These are phyloP conservation scores for Brachypodium distachyon DNA, from an alignment of 202 grass and related monocot genomes.

Conservation along the genomic window DNA sequence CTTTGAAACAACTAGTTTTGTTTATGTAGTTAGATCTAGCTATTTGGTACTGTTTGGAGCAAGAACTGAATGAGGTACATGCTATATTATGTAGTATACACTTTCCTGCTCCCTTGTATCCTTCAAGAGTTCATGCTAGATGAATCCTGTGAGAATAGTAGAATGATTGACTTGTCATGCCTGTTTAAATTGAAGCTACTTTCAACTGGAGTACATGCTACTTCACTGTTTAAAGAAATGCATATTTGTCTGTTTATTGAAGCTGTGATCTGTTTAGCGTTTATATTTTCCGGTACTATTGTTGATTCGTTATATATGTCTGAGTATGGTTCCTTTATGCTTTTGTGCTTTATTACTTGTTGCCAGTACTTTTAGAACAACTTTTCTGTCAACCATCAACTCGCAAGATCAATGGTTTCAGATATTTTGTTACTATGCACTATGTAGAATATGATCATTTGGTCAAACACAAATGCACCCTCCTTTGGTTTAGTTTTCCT, in stretches of 20 bases:
- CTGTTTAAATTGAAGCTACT: neutral
- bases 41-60: neutral
- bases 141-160: neutral
- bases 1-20: neutral
- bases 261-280: neutral
- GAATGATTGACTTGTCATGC: neutral
- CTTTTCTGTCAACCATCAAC: neutral
- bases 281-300: neutral
- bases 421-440: neutral
- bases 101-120: neutral
- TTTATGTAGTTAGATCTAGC: neutral
- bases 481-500: neutral
- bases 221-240: neutral
- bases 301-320: neutral
- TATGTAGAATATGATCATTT: neutral
- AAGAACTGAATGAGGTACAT: neutral
- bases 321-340: neutral
- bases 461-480: neutral
- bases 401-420: neutral
- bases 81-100: neutral
- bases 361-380: neutral
- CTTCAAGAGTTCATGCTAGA: neutral
- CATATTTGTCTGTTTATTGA: neutral
- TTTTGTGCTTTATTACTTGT: neutral
- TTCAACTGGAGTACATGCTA: neutral